Percentiles rank a stretch among this genome's conserved stretches.
These are phyloP conservation scores for Dimargaris cristalligena DNA, from an alignment of 192 early-diverging fungal species.

Conservation along the genomic window DNA sequence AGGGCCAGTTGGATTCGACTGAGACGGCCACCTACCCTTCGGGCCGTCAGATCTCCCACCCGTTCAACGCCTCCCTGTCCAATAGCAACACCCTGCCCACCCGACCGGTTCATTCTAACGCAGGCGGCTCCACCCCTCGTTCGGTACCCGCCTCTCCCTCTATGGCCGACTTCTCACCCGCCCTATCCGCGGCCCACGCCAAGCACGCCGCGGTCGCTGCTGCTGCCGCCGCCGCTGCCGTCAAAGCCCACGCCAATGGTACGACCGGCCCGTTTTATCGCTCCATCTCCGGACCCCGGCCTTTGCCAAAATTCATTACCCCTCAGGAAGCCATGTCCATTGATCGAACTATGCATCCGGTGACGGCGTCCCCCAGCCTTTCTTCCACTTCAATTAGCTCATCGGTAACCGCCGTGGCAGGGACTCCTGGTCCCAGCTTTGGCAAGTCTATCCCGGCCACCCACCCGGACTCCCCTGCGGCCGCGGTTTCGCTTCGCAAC, in stretches of 20 bases:
- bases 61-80: background rate
- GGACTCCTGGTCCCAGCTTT: no score
- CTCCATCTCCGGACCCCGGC: slow-evolving; percentile 9
- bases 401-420: background rate
- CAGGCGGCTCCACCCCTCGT: background rate
- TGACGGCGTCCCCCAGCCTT: background rate
- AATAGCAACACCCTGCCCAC: background rate
- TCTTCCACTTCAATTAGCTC: background rate
- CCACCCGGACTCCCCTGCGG: no score
- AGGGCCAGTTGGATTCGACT: background rate
- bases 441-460: no score
- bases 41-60: background rate
- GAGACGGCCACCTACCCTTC: background rate
- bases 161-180: background rate
- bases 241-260: background rate
- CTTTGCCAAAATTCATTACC: slow-evolving; percentile 9
- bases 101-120: background rate
- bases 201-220: slow-evolving; percentile 8
- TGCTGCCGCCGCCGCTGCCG: slow-evolving; percentile 9
- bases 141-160: background rate
- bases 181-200: background rate
- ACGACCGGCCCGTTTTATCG: background rate
- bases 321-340: slow-evolving; percentile 1
- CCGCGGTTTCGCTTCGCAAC: background rate
- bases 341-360: background rate